phyloP scores from a whole-genome alignment of 305 asterid genomes.

The Fraxinus greggii region DNA sequence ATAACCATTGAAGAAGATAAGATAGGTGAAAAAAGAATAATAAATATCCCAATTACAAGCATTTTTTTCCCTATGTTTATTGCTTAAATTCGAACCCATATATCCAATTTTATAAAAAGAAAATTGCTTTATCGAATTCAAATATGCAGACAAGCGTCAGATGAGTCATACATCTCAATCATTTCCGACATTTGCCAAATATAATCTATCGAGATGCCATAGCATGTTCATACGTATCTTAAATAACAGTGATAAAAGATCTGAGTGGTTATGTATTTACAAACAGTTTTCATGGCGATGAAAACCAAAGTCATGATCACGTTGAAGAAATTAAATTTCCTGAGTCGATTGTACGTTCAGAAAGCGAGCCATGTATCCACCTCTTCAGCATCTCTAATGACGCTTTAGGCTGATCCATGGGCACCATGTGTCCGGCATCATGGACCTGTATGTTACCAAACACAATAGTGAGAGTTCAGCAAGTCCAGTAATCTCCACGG shows the following conservation, averaged over 20 bases:
- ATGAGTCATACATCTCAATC: background rate
- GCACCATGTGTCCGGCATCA: slow-evolving; percentile 97
- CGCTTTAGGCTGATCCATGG: slow-evolving; percentile 92
- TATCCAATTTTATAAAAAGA: background rate
- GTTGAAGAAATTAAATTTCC: slow-evolving; percentile 60
- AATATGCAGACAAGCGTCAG: background rate
- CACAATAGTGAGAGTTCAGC: background rate
- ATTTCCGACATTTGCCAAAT: background rate
- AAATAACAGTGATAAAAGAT: background rate
- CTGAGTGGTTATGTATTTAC: slow-evolving; percentile 17
- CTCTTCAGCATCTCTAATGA: slow-evolving; percentile 74
- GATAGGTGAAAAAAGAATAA: background rate
- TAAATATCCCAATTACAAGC: background rate
- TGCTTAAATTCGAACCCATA: background rate
- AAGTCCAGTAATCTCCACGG: background rate
- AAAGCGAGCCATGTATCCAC: slow-evolving; percentile 73
- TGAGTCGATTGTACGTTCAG: slow-evolving; percentile 26
- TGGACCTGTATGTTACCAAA: slow-evolving; percentile 50
- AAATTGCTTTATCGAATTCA: background rate
- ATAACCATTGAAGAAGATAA: background rate
- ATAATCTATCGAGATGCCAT: slow-evolving; percentile 11
- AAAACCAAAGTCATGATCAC: slow-evolving; percentile 32
- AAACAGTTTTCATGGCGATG: slow-evolving; percentile 8
- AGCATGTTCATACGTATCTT: slow-evolving; percentile 10
- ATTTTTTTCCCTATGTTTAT: no score